Base-by-base conservation (phyloP, 306 rosid species). In the Parietaria judaica region DNA sequence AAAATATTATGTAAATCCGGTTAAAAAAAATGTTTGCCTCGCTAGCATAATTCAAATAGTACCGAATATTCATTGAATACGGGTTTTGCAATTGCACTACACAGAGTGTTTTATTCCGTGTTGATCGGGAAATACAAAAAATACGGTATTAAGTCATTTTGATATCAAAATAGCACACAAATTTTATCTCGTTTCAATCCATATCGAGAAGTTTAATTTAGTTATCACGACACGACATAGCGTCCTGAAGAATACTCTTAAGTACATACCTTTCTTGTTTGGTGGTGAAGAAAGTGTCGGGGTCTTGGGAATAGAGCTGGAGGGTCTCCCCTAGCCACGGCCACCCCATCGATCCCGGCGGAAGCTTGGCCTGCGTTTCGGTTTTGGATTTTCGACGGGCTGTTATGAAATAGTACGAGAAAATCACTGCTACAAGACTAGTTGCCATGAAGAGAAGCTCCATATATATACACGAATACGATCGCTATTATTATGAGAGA, bases 261-360 rank as follows among this genome's bases (percentile, higher is more conserved):
- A n/a, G n/a, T n/a, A n/a, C n/a, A n/a, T n/a, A 88, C 97, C 91
- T 90, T 72, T 75, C 77, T 41, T 90, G 96, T 73, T 85, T 90
- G 10, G 85, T 49, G 43, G 89, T 56, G 63, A 87, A 90, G 78
- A 90, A 87, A 64, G 79, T 48, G 60, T 78, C 78, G 13, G 97
- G 97, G 71, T 87, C 84, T 53, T 74, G 82, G 51, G 97, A 90
- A 45, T 90, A 90, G 63, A 90, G 92, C 58, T 84, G 95, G 35
- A 81, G 81, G 14, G 96, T 90, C 57, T 90, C 87, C 56, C 95
- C 96, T 0, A 87, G 37, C 46, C 65, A 85, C 70, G 96, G 96
- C 95, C 88, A 83, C 23, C 97, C 97, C 91, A 85, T 70, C 70
- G 95, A 85, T 23, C 97, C 97, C 3, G 97, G 96, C 31, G 97